Conservation (phyloP, 805 yeast species). For the Debaryomyces prosopidis region DNA sequence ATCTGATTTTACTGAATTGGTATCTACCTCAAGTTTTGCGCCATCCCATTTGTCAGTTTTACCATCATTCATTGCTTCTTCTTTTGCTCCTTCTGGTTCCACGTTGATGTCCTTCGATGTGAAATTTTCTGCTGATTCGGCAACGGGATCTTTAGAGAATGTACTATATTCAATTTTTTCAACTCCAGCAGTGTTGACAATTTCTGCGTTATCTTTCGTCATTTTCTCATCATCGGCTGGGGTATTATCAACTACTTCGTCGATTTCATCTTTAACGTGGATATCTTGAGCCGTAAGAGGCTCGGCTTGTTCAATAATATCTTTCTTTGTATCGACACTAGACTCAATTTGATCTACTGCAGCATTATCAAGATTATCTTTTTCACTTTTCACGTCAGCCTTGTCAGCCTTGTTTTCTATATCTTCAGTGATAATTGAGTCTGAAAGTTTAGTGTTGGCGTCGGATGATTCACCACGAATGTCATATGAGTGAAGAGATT, state of each 20-base stretch:
- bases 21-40: no score
- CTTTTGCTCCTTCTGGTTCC: neutral
- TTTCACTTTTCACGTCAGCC: slow-evolving; percentile 9
- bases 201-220: neutral
- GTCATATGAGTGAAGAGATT: neutral
- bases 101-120: slow-evolving; percentile 2
- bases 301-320: slow-evolving; percentile 10
- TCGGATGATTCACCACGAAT: neutral
- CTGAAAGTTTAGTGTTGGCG: neutral
- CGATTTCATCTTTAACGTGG: slow-evolving; percentile 3
- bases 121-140: slow-evolving; percentile 6
- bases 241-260: slow-evolving; percentile 4
- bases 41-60: no score
- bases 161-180: neutral
- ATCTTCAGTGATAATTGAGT: slow-evolving; percentile 4
- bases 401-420: slow-evolving; percentile 9
- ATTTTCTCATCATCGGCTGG: neutral
- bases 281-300: slow-evolving; percentile 5
- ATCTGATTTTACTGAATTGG: no score
- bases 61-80: neutral
- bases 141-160: slow-evolving; percentile 4
- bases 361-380: neutral
- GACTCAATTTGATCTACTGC: neutral
- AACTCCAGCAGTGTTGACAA: neutral
- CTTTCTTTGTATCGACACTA: neutral